Evolutionary conservation across 345 rosid genomes (phyloP), one percentile per base, ranked within the genome.

Genomic region (Ricinus communis): DNA sequence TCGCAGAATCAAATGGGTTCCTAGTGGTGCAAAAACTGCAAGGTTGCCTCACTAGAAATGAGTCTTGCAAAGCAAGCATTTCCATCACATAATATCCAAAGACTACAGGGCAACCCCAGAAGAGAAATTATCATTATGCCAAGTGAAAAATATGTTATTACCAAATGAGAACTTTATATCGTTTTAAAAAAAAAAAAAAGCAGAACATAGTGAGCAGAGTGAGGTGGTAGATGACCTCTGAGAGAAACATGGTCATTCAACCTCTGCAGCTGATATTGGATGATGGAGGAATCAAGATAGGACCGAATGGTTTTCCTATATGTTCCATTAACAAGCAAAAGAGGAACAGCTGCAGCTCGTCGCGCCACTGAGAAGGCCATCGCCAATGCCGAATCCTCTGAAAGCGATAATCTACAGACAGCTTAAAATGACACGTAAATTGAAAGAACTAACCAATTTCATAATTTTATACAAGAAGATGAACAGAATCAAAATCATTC

Each of bases 361-460:
- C 98, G 86, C 52, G 97, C 87, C 73, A 90, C 99, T 52, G 99
- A 93, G 80, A 95, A 92, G 61, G 98, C 99, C 99, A 95, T 95
- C 73, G 98, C 98, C 74, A 95, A 79, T 66, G 99, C 96, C 82
- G 93, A 94, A 85, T 95, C 99, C 83, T 95, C 99, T 12, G 99
- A 89, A 72, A 92, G 97, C 28, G 95, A 76, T 71, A 92, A 80
- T 88, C 99, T 95, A 77, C 62, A 84, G 27, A 50, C 38, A 74
- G 70, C 71, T 76, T 41, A 25, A 9, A 66, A 47, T 43, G 24
- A 65, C 43, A 30, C 1, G 73, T 33, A 58, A 66, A 62, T 62
- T 62, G 40, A 62, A 65, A 66, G 43, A 38, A 55, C 55, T 14
- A 21, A 59, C 50, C 24, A 15, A 7, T 30, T 57, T 16, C 22